Base-by-base conservation (phyloP, 176 grass and related monocot species). In the Oryza glaberrima region DNA sequence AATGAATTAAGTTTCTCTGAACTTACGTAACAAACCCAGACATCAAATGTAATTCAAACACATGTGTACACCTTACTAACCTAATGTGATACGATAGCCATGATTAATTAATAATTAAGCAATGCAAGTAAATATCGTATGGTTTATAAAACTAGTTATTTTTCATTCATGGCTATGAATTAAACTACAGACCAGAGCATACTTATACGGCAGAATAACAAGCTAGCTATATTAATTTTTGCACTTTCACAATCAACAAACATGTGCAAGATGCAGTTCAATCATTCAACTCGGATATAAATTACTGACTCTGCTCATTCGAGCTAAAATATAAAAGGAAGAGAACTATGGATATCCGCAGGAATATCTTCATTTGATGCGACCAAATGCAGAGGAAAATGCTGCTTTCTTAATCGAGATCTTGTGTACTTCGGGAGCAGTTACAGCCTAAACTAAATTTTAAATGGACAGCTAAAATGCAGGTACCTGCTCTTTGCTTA, bases 301-400 rank as follows among this genome's bases (percentile, higher is more conserved):
- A 72, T 38, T 72, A 26, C 41, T 25, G 19, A 46, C 4, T 7
- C 11, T 17, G 51, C 1, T 10, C 5, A 22, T 45, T 46, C 70
- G 25, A 46, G 45, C 12, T 72, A 20, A 72, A 72, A 7, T 46
- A 45, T 3, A 72, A 38, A 26, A 46, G 11, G 46, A 72, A 46
- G 38, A 46, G 70, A 22, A 46, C 7, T 15, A 45, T 46, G n/a
- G 41, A 72, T 46, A 44, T 71, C 1, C 19, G 9, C 0, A 12
- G 69, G 38, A 71, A 22, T 71, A 72, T 46, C 70, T 63, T 63
- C 58, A 63, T 63, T 23, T 63, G 58, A 63, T 10, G 58, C 58
- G 58, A 63, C 58, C 58, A 63, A 23, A 63, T 63, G 19, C 58
- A 63, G 58, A 63, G 58, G 58, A 23, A 23, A 63, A 63, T 63